Percentiles rank a stretch among this genome's conserved stretches.
Evolutionary conservation across 305 asterid genomes (phyloP).

Genomic region (Striga hermonthica): DNA sequence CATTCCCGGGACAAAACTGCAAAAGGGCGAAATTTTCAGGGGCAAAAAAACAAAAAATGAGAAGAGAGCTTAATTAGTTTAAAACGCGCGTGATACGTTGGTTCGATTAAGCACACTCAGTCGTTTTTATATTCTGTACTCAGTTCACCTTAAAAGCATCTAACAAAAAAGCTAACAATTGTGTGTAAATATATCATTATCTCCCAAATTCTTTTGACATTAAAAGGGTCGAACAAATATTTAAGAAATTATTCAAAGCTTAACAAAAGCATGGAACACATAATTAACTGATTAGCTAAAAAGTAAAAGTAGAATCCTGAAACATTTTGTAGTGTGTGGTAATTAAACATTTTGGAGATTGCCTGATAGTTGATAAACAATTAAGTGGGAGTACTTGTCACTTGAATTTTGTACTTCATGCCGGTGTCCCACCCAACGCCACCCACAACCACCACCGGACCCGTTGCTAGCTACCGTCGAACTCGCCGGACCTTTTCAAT

Average conservation of each 20-base stretch:
- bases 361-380: background rate
- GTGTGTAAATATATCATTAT: slow-evolving; percentile 28
- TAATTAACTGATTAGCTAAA: slow-evolving; percentile 3
- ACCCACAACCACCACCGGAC: too few species aligned
- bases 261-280: slow-evolving; percentile 15
- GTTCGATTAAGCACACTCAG: slow-evolving; percentile 22
- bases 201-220: slow-evolving; percentile 30
- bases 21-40: too few species aligned
- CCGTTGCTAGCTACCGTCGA: too few species aligned
- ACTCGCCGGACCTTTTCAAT: too few species aligned
- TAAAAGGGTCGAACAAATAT: slow-evolving; percentile 35
- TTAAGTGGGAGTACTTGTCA: slow-evolving; percentile 31
- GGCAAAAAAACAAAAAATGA: too few species aligned
- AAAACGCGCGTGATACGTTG: slow-evolving; percentile 35
- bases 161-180: slow-evolving; percentile 37
- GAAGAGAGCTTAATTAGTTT: slow-evolving; percentile 4
- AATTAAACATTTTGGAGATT: too few species aligned
- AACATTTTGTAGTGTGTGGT: too few species aligned
- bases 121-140: background rate
- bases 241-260: slow-evolving; percentile 12
- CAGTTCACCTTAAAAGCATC: slow-evolving; percentile 39
- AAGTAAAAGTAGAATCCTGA: slow-evolving; percentile 27
- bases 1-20: too few species aligned
- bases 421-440: too few species aligned
- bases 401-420: background rate